Conservation (phyloP, 2,329 filamentous ascomycete species). For the Gaeumannomyces tritici region DNA sequence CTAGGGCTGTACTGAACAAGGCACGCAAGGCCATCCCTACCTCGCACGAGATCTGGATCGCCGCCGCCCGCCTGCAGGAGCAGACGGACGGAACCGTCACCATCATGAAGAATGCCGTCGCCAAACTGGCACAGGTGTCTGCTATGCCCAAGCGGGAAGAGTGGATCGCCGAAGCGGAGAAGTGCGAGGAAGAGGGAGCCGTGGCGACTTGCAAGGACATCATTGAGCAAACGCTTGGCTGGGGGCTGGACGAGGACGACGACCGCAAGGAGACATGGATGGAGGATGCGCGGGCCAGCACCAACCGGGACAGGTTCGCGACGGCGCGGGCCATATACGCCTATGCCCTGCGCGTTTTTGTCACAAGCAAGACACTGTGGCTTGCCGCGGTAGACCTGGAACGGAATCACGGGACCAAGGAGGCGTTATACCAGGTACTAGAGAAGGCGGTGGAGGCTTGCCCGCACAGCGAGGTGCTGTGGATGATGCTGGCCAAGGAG, state of each 20-base stretch:
- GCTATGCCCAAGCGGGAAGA: slow-evolving; percentile 97
- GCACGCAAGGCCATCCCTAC: slow-evolving; percentile 90
- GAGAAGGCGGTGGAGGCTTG: slow-evolving; percentile 93
- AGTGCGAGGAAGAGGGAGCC: slow-evolving; percentile 87
- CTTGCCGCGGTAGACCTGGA: slow-evolving; percentile 85
- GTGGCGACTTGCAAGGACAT: slow-evolving; percentile 81
- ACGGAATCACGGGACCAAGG: slow-evolving; percentile 75
- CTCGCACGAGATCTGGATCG: slow-evolving; percentile 94
- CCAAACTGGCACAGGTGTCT: slow-evolving; percentile 78
- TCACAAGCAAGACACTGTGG: slow-evolving; percentile 82
- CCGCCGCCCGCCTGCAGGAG: slow-evolving; percentile 82
- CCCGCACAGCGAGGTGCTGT: slow-evolving; percentile 81
- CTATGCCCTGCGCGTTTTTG: slow-evolving; percentile 81
- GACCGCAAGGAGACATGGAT: slow-evolving; percentile 94
- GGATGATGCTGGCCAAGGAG: slow-evolving; percentile 94
- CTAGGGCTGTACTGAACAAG: slow-evolving; percentile 89
- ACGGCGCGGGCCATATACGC: slow-evolving; percentile 91
- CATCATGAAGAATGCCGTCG: slow-evolving; percentile 90
- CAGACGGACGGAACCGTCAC: slow-evolving; percentile 71
- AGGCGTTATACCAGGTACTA: slow-evolving; percentile 73
- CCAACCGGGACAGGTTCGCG: slow-evolving; percentile 72
- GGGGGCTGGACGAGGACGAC: slow-evolving; percentile 89
- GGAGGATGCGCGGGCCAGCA: slow-evolving; percentile 80
- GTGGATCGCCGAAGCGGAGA: slow-evolving; percentile 92
- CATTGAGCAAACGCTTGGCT: slow-evolving; percentile 85